A percentile compares a stretch with the other conserved stretches of the same genome.
phyloP scores from a whole-genome alignment of 2,329 filamentous ascomycete genomes.

The Beauveria asiatica region DNA sequence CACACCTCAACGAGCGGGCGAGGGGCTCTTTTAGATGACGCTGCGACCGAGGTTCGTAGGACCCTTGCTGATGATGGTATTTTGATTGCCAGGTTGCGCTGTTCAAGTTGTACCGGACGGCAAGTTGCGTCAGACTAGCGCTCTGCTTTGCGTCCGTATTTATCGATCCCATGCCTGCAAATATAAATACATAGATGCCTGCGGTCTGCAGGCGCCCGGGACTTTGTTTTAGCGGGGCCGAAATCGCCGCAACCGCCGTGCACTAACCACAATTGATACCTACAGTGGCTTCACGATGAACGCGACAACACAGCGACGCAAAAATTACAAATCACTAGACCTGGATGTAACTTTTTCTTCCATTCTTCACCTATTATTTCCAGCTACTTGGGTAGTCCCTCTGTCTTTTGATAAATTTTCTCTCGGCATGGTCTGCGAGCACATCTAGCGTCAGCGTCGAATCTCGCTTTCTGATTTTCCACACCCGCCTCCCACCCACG shows the following conservation, averaged over 20 bases:
- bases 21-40: not conserved
- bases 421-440: conserved; percentile 4
- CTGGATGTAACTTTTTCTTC: not conserved
- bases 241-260: not conserved
- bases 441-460: not conserved
- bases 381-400: not conserved
- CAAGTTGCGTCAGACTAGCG: too few relatives aligned
- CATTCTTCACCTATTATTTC: not conserved
- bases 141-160: not conserved
- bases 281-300: not conserved
- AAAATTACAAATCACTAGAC: not conserved
- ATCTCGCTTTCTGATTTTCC: not conserved
- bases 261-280: not conserved
- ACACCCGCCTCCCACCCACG: not conserved
- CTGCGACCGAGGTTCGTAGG: not conserved
- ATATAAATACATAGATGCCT: not conserved
- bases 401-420: not conserved
- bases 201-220: conserved; percentile 7
- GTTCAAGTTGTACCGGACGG: too few relatives aligned
- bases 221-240: conserved; percentile 17
- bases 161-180: not conserved
- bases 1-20: not conserved
- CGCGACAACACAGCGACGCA: not conserved
- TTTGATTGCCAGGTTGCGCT: too few relatives aligned
- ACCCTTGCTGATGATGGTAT: too few relatives aligned